Conservation (phyloP, 441 rosid genomes). For the Flueggea neowawraea region DNA sequence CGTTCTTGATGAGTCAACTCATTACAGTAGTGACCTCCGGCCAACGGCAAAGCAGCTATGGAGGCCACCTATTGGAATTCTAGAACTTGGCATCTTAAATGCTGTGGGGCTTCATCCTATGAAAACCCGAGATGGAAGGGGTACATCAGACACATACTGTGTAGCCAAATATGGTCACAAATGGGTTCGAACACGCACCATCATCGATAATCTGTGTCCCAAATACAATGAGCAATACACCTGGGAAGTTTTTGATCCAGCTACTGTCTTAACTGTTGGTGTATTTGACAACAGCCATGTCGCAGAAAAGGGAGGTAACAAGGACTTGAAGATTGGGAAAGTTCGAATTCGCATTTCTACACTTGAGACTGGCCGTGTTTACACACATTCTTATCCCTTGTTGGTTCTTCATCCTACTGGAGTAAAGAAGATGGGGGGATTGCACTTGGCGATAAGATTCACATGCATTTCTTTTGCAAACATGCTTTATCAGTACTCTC, state of each 20-base stretch:
- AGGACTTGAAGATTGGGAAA: slow-evolving; percentile 86
- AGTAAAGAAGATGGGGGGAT: slow-evolving; percentile 92
- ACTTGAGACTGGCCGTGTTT: slow-evolving; percentile 81
- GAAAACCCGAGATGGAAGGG: slow-evolving; percentile 86
- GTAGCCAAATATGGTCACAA: slow-evolving; percentile 94
- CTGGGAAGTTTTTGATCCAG: slow-evolving; percentile 97
- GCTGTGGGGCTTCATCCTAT: slow-evolving; percentile 91
- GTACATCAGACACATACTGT: slow-evolving; percentile 89
- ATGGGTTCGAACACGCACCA: slow-evolving; percentile 89
- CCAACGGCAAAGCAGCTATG: slow-evolving; percentile 91
- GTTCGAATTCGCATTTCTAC: slow-evolving; percentile 87
- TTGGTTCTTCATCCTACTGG: slow-evolving; percentile 87
- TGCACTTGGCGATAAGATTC: slow-evolving; percentile 83
- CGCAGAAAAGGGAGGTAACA: slow-evolving; percentile 65
- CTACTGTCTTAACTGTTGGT: slow-evolving; percentile 86
- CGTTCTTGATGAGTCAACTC: slow-evolving; percentile 93
- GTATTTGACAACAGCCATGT: slow-evolving; percentile 89
- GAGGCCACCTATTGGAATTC: slow-evolving; percentile 85
- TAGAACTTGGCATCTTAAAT: slow-evolving; percentile 82
- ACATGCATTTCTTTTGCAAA: slow-evolving; percentile 76
- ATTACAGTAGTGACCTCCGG: slow-evolving; percentile 93
- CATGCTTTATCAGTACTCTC: slow-evolving; percentile 78
- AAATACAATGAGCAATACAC: slow-evolving; percentile 91
- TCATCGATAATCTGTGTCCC: slow-evolving; percentile 73
- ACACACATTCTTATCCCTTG: slow-evolving; percentile 84